Evolutionary conservation across 192 early-diverging fungal genomes (phyloP).

Genomic region (Spinellus fusiger): DNA sequence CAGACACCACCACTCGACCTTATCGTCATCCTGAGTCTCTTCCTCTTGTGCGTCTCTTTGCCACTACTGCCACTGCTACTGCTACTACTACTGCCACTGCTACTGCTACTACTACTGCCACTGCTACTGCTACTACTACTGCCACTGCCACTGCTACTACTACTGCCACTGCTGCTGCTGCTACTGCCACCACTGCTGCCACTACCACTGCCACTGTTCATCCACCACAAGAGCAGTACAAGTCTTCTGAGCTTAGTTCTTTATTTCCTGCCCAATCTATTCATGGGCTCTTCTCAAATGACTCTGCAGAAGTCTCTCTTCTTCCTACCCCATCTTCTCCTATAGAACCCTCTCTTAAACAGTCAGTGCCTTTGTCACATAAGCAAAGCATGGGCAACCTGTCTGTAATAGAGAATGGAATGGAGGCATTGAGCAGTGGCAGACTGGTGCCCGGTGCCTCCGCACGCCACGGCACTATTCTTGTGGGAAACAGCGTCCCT

Average conservation of each 20-base stretch:
- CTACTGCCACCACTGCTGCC: too few relatives aligned
- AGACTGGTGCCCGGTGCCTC: constrained; percentile 10
- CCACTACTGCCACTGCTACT: neutral
- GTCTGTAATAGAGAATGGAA: neutral
- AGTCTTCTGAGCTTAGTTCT: too few relatives aligned
- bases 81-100: neutral
- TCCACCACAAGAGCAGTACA: too few relatives aligned
- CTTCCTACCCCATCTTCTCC: constrained; percentile 2
- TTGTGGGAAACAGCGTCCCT: neutral
- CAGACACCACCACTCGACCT: constrained; percentile 11
- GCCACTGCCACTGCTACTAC: too few relatives aligned
- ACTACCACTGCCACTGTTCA: too few relatives aligned
- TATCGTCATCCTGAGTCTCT: constrained; percentile 23
- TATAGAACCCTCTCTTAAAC: constrained; percentile 4
- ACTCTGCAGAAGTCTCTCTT: neutral
- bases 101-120: neutral
- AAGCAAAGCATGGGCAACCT: neutral
- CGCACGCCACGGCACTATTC: neutral
- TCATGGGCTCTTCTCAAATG: too few relatives aligned
- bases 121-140: too few relatives aligned
- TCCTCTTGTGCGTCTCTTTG: constrained; percentile 29
- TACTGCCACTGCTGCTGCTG: too few relatives aligned
- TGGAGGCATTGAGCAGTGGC: neutral
- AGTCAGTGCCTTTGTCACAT: neutral
- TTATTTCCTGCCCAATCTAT: too few relatives aligned